Percentiles rank a stretch among this genome's conserved stretches.
phyloP scores from a whole-genome alignment of 1,284 basidiomycete genomes.

The Ceratobasidium sp. region DNA sequence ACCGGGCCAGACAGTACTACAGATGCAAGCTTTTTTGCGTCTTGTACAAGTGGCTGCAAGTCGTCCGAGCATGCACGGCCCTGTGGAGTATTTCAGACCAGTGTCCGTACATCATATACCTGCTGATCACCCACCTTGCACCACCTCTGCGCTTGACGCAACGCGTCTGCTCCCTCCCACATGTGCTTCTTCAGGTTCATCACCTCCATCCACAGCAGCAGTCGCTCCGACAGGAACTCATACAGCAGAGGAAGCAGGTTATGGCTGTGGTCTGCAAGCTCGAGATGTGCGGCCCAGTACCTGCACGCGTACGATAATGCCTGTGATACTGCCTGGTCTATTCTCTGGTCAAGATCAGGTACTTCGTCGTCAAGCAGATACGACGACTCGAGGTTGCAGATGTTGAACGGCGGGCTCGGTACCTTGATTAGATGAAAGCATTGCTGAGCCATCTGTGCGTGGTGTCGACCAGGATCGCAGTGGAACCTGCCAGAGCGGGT shows the following conservation, averaged over 20 bases:
- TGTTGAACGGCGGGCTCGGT: slow-evolving; percentile 21
- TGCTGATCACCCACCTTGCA: not conserved
- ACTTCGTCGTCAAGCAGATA: slow-evolving; percentile 6
- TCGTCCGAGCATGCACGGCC: not conserved
- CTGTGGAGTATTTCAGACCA: not conserved
- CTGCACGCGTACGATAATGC: slow-evolving; percentile 19
- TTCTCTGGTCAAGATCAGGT: not conserved
- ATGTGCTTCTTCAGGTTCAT: slow-evolving; percentile 25
- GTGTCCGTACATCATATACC: not conserved
- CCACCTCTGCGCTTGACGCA: slow-evolving; percentile 5
- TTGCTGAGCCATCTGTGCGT: not conserved
- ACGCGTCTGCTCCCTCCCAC: not conserved
- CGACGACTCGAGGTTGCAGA: slow-evolving; percentile 28
- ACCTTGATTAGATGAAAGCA: slow-evolving; percentile 10
- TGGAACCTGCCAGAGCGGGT: not conserved
- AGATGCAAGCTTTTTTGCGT: slow-evolving; percentile 43
- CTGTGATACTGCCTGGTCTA: not conserved
- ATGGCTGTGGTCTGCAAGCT: not conserved
- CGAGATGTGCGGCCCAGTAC: slow-evolving; percentile 16
- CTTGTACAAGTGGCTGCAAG: not conserved
- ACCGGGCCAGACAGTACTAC: slow-evolving; percentile 24
- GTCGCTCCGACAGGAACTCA: slow-evolving; percentile 13
- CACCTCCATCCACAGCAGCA: slow-evolving; percentile 37
- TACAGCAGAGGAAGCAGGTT: not conserved
- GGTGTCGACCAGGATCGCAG: not conserved